Evolutionary conservation across 2,329 filamentous ascomycete species (phyloP).

Genomic region (Dendryphion nanum): DNA sequence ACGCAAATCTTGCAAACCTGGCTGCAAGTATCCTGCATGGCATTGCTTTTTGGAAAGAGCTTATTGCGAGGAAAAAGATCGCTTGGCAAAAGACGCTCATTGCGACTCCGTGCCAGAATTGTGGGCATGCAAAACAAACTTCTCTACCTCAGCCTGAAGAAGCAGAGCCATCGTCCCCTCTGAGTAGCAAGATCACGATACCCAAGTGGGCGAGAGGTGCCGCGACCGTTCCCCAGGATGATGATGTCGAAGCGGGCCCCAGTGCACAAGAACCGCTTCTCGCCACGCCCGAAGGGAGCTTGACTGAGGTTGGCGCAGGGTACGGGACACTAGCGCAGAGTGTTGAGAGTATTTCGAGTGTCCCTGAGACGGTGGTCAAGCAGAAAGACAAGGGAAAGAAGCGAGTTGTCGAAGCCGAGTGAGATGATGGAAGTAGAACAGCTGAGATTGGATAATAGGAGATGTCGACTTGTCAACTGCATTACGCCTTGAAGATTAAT

Average conservation of each 20-base stretch:
- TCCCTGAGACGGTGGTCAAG: conserved; percentile 13
- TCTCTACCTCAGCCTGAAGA: neutral
- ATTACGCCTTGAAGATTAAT: too few relatives aligned
- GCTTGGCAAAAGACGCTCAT: conserved; percentile 7
- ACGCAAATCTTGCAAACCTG: conserved; percentile 10
- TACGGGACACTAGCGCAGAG: conserved; percentile 11
- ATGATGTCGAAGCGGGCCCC: conserved; percentile 8
- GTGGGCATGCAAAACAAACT: conserved; percentile 4
- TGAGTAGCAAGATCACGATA: neutral
- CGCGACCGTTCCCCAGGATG: conserved; percentile 3
- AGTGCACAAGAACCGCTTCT: conserved; percentile 6
- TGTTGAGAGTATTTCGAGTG: conserved; percentile 9
- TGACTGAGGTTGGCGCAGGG: conserved; percentile 6
- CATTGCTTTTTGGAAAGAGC: conserved; percentile 13
- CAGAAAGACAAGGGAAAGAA: conserved; percentile 18
- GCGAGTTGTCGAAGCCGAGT: conserved; percentile 10
- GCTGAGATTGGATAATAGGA: too few relatives aligned
- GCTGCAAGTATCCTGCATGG: conserved; percentile 7
- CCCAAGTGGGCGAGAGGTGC: conserved; percentile 1
- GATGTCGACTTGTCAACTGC: too few relatives aligned
- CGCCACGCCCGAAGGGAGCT: conserved; percentile 12
- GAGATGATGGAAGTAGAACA: too few relatives aligned
- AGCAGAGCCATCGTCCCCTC: neutral
- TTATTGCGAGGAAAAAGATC: conserved; percentile 11
- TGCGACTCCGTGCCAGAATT: conserved; percentile 7